Percentiles rank a stretch among this genome's conserved stretches.
Evolutionary conservation across 208 protist species (phyloP).

Genomic region (Porcisia hertigi): DNA sequence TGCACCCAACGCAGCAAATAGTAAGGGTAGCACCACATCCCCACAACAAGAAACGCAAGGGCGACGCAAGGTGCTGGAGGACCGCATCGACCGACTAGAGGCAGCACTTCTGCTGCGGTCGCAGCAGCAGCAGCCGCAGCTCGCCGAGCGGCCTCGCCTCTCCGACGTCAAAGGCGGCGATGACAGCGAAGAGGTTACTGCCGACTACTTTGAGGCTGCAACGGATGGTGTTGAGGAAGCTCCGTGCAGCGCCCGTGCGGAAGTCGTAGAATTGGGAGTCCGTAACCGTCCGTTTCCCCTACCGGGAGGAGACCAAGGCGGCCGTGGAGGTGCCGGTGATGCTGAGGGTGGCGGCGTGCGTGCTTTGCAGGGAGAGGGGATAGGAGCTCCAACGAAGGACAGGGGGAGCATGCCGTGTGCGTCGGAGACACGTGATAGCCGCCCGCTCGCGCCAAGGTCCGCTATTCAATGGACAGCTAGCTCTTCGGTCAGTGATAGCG

Average conservation of each 20-base stretch:
- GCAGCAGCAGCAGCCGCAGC: constrained; percentile 1
- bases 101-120: background rate
- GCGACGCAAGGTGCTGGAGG: constrained; percentile 5
- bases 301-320: background rate
- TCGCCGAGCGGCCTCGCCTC: background rate
- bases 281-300: background rate
- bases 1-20: background rate
- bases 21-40: background rate
- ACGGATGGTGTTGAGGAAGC: background rate
- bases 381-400: background rate
- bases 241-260: background rate
- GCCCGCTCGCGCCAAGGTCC: background rate
- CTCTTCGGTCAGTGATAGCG: background rate
- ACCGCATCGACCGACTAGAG: constrained; percentile 13
- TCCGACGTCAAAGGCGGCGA: background rate
- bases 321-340: background rate
- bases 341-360: background rate
- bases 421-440: background rate
- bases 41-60: background rate
- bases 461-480: background rate
- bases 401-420: background rate
- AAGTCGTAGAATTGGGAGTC: background rate
- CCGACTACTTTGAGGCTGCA: constrained; percentile 5
- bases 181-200: background rate
- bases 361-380: background rate